A percentile compares a stretch with the other conserved stretches of the same genome.
phyloP scores from a whole-genome alignment of 2,329 filamentous ascomycete genomes.

The Sphaerulina populicola region DNA sequence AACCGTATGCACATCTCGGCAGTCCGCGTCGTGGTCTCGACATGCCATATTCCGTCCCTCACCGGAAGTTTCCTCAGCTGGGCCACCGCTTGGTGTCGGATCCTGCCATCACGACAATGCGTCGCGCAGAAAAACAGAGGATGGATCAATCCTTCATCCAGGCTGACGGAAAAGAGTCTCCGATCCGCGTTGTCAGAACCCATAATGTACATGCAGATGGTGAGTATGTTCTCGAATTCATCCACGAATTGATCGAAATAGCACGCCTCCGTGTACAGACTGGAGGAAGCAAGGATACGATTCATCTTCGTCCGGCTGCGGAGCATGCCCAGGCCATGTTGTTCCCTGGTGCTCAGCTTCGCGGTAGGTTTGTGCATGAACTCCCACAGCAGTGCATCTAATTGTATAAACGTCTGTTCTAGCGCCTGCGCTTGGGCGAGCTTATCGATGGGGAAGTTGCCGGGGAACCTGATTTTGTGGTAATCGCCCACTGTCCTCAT shows the following conservation, averaged over 20 bases:
- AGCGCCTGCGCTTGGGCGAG: slow-evolving; percentile 25
- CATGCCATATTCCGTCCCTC: slow-evolving; percentile 26
- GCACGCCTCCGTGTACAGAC: slow-evolving; percentile 24
- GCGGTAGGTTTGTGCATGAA: slow-evolving; percentile 27
- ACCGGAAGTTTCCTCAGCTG: slow-evolving; percentile 23
- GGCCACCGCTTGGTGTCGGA: slow-evolving; percentile 24
- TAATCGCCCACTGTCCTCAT: slow-evolving; percentile 25
- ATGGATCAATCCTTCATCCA: slow-evolving; percentile 29
- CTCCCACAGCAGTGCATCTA: slow-evolving; percentile 26
- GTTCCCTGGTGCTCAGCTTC: slow-evolving; percentile 25
- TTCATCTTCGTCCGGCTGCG: slow-evolving; percentile 27
- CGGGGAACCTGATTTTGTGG: slow-evolving; percentile 22
- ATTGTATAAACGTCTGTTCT: slow-evolving; percentile 21
- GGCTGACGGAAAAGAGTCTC: slow-evolving; percentile 24
- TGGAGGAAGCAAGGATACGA: slow-evolving; percentile 24
- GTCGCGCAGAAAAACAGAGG: slow-evolving; percentile 26
- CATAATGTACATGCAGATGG: slow-evolving; percentile 27
- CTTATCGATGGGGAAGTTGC: slow-evolving; percentile 25
- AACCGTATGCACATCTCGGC: slow-evolving; percentile 21
- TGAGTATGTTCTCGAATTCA: slow-evolving; percentile 29
- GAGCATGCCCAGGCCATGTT: slow-evolving; percentile 28
- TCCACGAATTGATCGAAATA: slow-evolving; percentile 24
- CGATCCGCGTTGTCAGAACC: slow-evolving; percentile 25
- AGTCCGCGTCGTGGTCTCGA: slow-evolving; percentile 23
- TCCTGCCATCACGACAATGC: slow-evolving; percentile 27